Evolutionary conservation across 768 basidiomycete species (phyloP), one percentile per base, ranked within the genome.

Genomic region (Asterophora lycoperdoides): DNA sequence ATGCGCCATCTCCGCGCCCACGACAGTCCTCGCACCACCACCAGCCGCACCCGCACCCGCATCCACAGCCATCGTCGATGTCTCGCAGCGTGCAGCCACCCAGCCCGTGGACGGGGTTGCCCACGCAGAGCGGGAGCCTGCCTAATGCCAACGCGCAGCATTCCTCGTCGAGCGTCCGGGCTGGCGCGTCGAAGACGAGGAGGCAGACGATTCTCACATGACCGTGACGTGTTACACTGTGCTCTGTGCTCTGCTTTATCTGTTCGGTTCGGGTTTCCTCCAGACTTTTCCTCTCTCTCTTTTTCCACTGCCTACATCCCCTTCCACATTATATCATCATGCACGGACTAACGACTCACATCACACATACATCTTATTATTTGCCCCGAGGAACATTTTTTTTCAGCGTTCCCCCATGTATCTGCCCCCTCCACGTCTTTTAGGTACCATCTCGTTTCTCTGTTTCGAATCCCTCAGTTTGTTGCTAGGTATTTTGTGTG

Each of bases 61-160:
- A 55, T 6, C 65, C 66, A 10, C 63, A 64, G 14, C 64, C 67
- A 10, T 30, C 46, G n/a, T 20, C 52, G 17, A 42, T 48, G 41
- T 58, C 70, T 46, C 58, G 23, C 53, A 57, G 14, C 64, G 60
- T 55, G 29, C 70, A 68, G 15, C 55, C 52, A 2, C 67, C 67
- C 0, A 75, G 62, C 53, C 70, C 73, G 1, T 78, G 74, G 75
- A 71, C 71, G 3, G 70, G 72, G 10, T 56, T 71, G 19, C 74
- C 74, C 8, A 59, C 67, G n/a, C 63, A 65, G 41, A 60, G 40
- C 18, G 68, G 68, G 4, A 54, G 51, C 23, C 44, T 61, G 8
- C 65, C 68, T 7, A 51, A 53, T 36, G 54, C 41, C 10, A 52
- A 57, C 30, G 50, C 26, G 20, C 46, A 32, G 40, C 32, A 18